These are phyloP conservation scores for Anisodus acutangulus DNA, from an alignment of 257 asterid genomes.

Conservation along the genomic window DNA sequence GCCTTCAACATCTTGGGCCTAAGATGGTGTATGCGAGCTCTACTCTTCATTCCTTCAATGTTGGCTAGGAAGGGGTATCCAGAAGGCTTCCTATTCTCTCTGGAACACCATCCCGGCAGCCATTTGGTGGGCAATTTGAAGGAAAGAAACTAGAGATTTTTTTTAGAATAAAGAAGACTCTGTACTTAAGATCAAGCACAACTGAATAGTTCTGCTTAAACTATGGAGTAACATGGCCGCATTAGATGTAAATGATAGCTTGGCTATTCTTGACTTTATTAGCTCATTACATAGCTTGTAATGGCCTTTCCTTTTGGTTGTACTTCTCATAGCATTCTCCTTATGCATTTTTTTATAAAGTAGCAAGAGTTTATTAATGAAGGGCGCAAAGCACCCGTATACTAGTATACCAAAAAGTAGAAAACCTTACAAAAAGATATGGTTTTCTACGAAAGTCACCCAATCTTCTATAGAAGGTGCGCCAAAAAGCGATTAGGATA, in stretches of 20 bases:
- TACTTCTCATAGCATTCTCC: constrained; percentile 4
- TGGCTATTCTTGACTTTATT: neutral
- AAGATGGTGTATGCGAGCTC: constrained; percentile 3
- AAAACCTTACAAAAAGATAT: neutral
- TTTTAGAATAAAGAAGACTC: neutral
- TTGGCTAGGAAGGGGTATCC: neutral
- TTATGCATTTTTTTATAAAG: neutral
- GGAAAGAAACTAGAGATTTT: neutral
- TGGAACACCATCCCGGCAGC: neutral
- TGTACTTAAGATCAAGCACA: constrained; percentile 3
- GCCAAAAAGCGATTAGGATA: neutral
- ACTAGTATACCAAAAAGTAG: neutral
- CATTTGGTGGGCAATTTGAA: constrained; percentile 17
- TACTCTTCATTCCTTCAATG: constrained; percentile 15
- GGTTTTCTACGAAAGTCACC: neutral
- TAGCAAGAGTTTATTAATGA: neutral
- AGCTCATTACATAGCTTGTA: constrained; percentile 5
- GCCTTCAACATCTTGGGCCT: neutral
- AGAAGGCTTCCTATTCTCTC: neutral
- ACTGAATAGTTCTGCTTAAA: neutral
- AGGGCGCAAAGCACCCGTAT: neutral
- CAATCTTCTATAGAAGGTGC: neutral
- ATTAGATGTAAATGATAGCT: constrained; percentile 10
- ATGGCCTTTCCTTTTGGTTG: neutral
- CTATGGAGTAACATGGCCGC: neutral